A percentile compares a stretch with the other conserved stretches of the same genome.
Evolutionary conservation across 345 rosid species (phyloP).

Genomic region (Camelina sativa): DNA sequence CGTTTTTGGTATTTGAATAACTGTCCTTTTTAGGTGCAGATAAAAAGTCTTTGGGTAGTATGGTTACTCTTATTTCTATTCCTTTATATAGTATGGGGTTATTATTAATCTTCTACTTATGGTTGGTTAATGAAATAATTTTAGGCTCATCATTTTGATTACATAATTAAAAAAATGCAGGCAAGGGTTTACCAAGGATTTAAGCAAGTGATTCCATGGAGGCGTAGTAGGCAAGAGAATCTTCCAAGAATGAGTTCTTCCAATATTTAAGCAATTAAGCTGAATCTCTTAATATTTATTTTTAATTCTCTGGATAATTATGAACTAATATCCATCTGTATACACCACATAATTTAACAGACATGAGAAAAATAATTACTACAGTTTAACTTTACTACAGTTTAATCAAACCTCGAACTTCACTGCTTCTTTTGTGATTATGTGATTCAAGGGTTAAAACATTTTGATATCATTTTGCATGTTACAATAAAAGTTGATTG

Average conservation of each 20-base stretch:
- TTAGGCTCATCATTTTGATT: conserved; percentile 8
- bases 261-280: conserved; percentile 17
- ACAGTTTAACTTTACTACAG: background rate
- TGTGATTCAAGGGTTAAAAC: too few species aligned
- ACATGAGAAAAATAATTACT: background rate
- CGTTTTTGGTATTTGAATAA: background rate
- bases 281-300: conserved; percentile 3
- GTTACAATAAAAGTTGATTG: background rate
- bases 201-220: conserved; percentile 71
- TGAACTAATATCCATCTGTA: conserved; percentile 22
- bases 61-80: too few species aligned
- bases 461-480: too few species aligned
- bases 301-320: background rate
- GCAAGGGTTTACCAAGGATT: conserved; percentile 58
- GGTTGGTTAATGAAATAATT: background rate
- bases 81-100: background rate
- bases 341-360: conserved; percentile 1
- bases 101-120: background rate
- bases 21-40: background rate
- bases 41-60: background rate
- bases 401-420: background rate
- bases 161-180: conserved; percentile 43
- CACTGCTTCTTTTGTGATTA: background rate
- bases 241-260: conserved; percentile 35
- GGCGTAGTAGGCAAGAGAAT: conserved; percentile 56